These are phyloP conservation scores for Chimonanthus salicifolius DNA, from an alignment of 164 flowering plant genomes.

Conservation along the genomic window DNA sequence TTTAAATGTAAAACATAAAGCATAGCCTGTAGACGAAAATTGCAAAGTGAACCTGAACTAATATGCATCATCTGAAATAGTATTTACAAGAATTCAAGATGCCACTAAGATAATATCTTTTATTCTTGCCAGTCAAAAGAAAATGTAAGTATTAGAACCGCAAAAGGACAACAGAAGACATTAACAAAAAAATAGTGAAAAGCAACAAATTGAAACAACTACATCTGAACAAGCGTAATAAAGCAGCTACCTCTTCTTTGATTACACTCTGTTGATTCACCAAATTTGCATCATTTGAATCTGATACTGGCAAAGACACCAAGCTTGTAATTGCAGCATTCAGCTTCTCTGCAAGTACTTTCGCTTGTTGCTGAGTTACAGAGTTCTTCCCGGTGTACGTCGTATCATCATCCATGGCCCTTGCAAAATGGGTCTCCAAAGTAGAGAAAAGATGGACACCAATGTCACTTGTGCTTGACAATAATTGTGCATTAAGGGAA, in stretches of 20 bases:
- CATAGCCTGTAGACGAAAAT: background rate
- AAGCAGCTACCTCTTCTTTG: conserved; percentile 61
- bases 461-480: conserved; percentile 56
- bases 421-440: conserved; percentile 50
- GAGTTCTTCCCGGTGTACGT: conserved; percentile 18
- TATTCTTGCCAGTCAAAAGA: background rate
- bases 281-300: conserved; percentile 12
- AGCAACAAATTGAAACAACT: conserved; percentile 25
- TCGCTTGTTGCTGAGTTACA: conserved; percentile 38
- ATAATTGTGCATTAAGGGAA: conserved; percentile 41
- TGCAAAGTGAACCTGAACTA: background rate
- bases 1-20: background rate
- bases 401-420: conserved; percentile 24
- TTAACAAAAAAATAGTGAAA: conserved; percentile 28
- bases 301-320: conserved; percentile 31
- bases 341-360: conserved; percentile 40
- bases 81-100: conserved; percentile 2
- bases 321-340: conserved; percentile 35
- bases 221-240: conserved; percentile 38
- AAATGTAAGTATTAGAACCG: conserved; percentile 14
- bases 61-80: background rate
- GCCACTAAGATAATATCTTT: background rate
- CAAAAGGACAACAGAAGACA: conserved; percentile 16
- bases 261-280: conserved; percentile 15
- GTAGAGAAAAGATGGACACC: conserved; percentile 55